These are phyloP conservation scores for Trichoderma afroharzianum DNA, from an alignment of 2,329 filamentous ascomycete species.

Conservation along the genomic window DNA sequence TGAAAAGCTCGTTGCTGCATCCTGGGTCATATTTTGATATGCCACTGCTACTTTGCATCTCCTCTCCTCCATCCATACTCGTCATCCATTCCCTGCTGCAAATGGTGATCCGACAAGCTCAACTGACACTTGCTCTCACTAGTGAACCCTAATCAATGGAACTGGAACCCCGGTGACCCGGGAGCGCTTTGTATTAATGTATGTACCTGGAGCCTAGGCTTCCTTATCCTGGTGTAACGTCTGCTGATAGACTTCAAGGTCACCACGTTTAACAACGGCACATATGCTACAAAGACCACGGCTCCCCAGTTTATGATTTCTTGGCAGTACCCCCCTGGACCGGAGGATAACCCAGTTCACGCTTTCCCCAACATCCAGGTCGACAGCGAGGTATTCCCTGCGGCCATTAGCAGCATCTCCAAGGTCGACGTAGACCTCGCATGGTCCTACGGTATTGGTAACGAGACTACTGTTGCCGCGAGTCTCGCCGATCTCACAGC, in stretches of 20 bases:
- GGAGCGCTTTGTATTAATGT: constrained; percentile 52
- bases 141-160: constrained; percentile 58
- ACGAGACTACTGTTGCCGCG: constrained; percentile 35
- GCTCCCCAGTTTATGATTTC: constrained; percentile 51
- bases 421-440: constrained; percentile 42
- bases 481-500: constrained; percentile 32
- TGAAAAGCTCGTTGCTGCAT: background rate
- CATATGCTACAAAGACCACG: constrained; percentile 43
- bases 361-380: constrained; percentile 53
- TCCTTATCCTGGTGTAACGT: background rate
- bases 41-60: background rate
- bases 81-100: background rate
- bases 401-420: constrained; percentile 36
- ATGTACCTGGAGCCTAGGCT: constrained; percentile 28
- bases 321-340: constrained; percentile 47
- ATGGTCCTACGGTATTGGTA: constrained; percentile 50
- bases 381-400: constrained; percentile 42
- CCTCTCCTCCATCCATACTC: no score
- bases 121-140: background rate
- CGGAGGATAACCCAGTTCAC: constrained; percentile 45
- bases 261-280: constrained; percentile 47
- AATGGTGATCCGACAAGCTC: background rate
- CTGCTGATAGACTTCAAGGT: constrained; percentile 33
- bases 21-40: background rate
- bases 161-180: constrained; percentile 35